Base-by-base conservation (phyloP, 2,329 filamentous ascomycete genomes). In the Monilinia vaccinii-corymbosi region DNA sequence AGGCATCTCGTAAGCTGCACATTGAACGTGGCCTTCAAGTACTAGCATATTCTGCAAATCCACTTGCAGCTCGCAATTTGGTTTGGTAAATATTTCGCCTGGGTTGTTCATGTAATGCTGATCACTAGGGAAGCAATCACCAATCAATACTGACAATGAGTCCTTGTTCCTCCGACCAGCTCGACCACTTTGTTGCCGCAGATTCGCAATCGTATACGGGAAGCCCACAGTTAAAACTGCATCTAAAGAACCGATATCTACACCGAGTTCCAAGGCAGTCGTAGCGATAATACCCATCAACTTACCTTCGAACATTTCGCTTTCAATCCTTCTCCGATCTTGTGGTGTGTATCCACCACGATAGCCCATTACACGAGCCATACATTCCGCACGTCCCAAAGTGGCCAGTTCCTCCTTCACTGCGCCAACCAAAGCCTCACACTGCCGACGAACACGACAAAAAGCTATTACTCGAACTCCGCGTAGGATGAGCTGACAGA, bases 41-140 rank as follows among this genome's bases (percentile, higher is more conserved):
- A 97, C 87, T 4, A 97, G 82, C 77, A 96, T 85, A 66, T 97
- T 97, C 49, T 87, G 81, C n/a, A 99, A 77, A 71, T 99, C 94
- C 5, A 97, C 88, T 70, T 94, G 91, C 2, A 97, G 77, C 71
- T 91, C 88, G 65, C 86, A 89, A 65, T 97, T 96, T 0, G 92
- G 91, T 68, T 90, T 90, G 0, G 89, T 94, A 73, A 97, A 93
- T 28, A 99, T 87, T 72, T 96, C 91, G 63, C 94, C 87, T 0
- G 94, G 94, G 65, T 97, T 96, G 63, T 89, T 85, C 94, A 99
- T 99, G 73, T 95, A 99, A 71, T 95, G 86, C 71, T 99, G 94
- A 71, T 99, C 94, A 0, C 90, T 91, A 3, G 92, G 86, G 66
- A 94, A 96, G 64, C 85, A 85, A 70, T 97, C 92, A 2, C 92